Base-by-base conservation (phyloP, 768 basidiomycete genomes). In the Boletus sp. region DNA sequence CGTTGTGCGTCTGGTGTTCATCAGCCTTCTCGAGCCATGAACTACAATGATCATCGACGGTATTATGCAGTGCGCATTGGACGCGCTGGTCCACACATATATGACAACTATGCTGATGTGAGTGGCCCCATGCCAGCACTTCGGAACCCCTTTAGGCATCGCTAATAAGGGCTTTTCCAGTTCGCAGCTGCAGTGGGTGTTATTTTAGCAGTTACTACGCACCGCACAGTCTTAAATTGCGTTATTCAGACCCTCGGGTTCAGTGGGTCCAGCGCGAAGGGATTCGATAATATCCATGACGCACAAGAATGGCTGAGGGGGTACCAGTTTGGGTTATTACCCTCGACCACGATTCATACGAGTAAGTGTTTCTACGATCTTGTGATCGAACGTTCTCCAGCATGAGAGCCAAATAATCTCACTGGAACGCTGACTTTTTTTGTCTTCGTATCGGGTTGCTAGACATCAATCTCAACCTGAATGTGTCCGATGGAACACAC, bases 1-100 rank as follows among this genome's bases (percentile, higher is more conserved):
- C 24, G 24, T 24, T 24, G 24, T 18, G 20, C 24, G 44, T 40
- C 42, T 10, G 11, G 29, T 32, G 32, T 45, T 37, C 32, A 20
- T 44, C 28, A 24, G 15, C 40, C 36, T 47, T 42, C 35, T 32
- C 18, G 28, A 42, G 45, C 14, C 33, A 68, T 69, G 64, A 47
- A 11, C 28, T 47, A 48, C 41, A 42, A 32, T 24, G 24, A 24
- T 24, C 24, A 24, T 51, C 66, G 62, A 54, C 66, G 64, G 20
- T 76, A 71, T 54, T 75, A 75, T 55, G 73, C 75, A 6, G 73
- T 75, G 29, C 71, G 67, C 39, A 65, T 69, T 50, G 73, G 73
- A 30, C 66, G 75, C 10, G 61, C 67, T 24, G 73, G 73, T 47
- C 58, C 73, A 3, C 65, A 64, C 12, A 59, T 75, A 41, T 76